phyloP scores from a whole-genome alignment of 306 rosid species.

The Sicyos edulis region DNA sequence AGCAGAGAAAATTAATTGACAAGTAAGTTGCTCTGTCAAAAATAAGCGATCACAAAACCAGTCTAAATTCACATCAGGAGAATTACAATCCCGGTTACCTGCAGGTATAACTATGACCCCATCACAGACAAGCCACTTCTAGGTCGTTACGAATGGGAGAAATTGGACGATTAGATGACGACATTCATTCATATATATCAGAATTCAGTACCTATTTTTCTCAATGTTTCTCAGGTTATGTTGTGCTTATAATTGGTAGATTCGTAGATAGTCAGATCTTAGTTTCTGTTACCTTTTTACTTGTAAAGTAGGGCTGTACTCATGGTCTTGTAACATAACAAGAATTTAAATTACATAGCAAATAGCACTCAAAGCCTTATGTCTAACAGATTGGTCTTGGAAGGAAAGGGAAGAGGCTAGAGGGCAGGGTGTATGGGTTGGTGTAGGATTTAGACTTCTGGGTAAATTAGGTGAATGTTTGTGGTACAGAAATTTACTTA shows the following conservation, averaged over 20 bases:
- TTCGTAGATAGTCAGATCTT: conserved; percentile 46
- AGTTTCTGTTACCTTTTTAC: conserved; percentile 80
- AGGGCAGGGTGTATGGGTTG: conserved; percentile 34
- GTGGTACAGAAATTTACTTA: conserved; percentile 68
- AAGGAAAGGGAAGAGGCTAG: conserved; percentile 23
- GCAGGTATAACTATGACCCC: conserved; percentile 95
- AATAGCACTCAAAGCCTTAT: conserved; percentile 60
- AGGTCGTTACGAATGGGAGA: conserved; percentile 83
- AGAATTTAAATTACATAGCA: conserved; percentile 36
- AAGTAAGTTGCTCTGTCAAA: conserved; percentile 39
- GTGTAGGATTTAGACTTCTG: conserved; percentile 37
- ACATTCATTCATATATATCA: conserved; percentile 29
- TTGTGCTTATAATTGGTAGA: conserved; percentile 29
- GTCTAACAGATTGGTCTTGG: conserved; percentile 74
- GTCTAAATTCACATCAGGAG: not conserved
- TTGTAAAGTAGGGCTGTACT: conserved; percentile 68
- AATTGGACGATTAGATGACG: conserved; percentile 48
- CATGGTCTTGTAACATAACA: conserved; percentile 28
- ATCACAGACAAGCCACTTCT: conserved; percentile 74
- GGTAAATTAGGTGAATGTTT: conserved; percentile 42
- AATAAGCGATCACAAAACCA: not conserved
- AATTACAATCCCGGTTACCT: conserved; percentile 19
- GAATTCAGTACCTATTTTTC: conserved; percentile 34
- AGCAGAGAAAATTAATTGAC: conserved; percentile 63
- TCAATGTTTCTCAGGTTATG: conserved; percentile 36